Evolutionary conservation across 306 rosid genomes (phyloP).

Genomic region (Urtica urens): DNA sequence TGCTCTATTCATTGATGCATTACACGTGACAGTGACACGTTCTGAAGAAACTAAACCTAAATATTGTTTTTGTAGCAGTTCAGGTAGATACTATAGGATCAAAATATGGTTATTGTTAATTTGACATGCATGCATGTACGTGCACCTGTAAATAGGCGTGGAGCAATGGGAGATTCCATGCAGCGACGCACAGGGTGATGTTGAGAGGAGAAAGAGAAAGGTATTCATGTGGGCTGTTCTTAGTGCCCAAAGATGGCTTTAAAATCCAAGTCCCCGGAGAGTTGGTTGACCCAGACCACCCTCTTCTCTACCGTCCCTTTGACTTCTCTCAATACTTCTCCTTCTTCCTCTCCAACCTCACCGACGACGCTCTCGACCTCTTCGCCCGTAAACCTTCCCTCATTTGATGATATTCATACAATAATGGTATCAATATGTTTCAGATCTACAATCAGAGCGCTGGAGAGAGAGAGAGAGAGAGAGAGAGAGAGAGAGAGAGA

Average conservation of each 20-base stretch:
- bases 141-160: slow-evolving; percentile 26
- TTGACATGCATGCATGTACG: not conserved
- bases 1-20: no score
- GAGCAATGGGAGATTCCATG: slow-evolving; percentile 47
- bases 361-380: slow-evolving; percentile 22
- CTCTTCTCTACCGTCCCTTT: slow-evolving; percentile 32
- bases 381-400: no score
- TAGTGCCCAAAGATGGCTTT: slow-evolving; percentile 25
- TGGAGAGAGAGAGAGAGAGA: no score
- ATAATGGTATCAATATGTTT: not conserved
- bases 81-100: no score
- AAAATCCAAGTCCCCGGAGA: slow-evolving; percentile 28
- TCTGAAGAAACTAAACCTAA: no score
- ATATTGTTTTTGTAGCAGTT: no score
- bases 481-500: no score
- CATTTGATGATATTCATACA: no score
- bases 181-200: slow-evolving; percentile 35
- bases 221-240: slow-evolving; percentile 25
- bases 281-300: slow-evolving; percentile 30
- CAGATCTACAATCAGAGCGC: no score
- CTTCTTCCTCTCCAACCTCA: slow-evolving; percentile 15
- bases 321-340: slow-evolving; percentile 17
- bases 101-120: not conserved
- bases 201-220: slow-evolving; percentile 27
- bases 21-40: no score